Evolutionary conservation across 148 eudicot species (phyloP), one percentile per base, ranked within the genome.

Genomic region (Heliosperma pusillum): DNA sequence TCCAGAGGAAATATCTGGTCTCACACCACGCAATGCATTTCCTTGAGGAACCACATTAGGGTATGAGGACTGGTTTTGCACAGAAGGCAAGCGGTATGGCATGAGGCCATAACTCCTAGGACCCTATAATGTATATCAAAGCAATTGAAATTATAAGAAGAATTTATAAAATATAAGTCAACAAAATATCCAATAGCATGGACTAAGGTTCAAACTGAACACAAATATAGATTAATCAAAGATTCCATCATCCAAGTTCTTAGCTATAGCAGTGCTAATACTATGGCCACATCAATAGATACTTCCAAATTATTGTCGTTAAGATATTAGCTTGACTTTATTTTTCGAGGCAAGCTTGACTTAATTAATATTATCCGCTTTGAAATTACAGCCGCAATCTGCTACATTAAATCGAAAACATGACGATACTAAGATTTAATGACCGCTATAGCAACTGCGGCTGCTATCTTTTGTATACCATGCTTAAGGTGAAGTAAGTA

Each of bases 51-150:
- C 24, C 71, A 87, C 70, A 78, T 81, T 85, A 56, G 82, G 91
- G 76, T 80, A 90, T 61, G 88, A 83, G 44, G 82, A 86, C 77
- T 88, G 98, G 79, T 82, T 92, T 80, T 91, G 98, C 87, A 88
- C 76, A 25, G 84, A 81, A 30, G 97, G 97, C 74, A 86, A 70
- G 76, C 97, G 93, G 87, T 89, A 90, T 61, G 82, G 97, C 88
- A 95, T 67, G 69, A 90, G 82, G 16, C 98, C 96, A 74, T 96
- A 96, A 75, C 89, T 77, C 76, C 99, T 93, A 63, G 91, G 84
- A 75, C 87, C 83, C 99, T 96, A 83, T 53, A 82, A 78, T 77
- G 63, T 75, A 67, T 60, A 79, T 40, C 68, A 73, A 70, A 61
- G 55, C 70, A 64, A 2, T 15, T 2, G 45, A 50, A 7, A 16